Evolutionary conservation across 345 rosid species (phyloP), one percentile per base, ranked within the genome.

Genomic region (Eucalyptus rudis): DNA sequence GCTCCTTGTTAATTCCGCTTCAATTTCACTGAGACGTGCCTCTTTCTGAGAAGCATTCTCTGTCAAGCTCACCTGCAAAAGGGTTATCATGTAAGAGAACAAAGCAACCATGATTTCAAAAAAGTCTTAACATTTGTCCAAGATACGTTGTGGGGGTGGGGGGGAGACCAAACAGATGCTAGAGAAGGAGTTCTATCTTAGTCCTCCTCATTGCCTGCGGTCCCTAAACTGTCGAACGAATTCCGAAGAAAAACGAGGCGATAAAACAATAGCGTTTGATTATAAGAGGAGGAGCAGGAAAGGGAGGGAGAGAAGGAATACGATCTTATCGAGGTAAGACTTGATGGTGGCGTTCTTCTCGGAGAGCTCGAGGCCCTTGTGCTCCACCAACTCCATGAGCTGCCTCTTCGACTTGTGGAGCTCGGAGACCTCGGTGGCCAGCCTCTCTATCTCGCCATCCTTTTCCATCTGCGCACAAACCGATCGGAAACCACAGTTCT

Each of bases 401-500:
- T 96, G 99, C 90, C 98, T 95, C 94, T 94, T 97, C 40, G 98
- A 97, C 91, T 96, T 96, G 86, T 93, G 98, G 86, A 95, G 68
- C 94, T 96, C 98, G 2, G 96, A 93, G 50, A 95, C 91, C 92
- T 96, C 98, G 40, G 89, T 92, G 11, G 92, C 84, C 87, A 98
- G 68, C 95, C 97, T 95, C 95, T 97, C 99, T 14, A 93, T 88
- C 88, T 94, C 97, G 68, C 98, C 97, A 88, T 96, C 99, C 92
- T 94, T 98, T 68, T 90, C 97, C 93, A 97, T 95, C 99, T 97
- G 84, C 81, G 88, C 52, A n/a, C 47, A 76, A 36, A 20, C 4
- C 83, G 83, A 76, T 76, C 47, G 83, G 83, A 40, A 76, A 76
- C 45, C 83, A 36, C 36, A n/a, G 33, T 13, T 7, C 4, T 29